Base-by-base conservation (phyloP, 2,329 filamentous ascomycete species). In the Tolypocladium tundrense region DNA sequence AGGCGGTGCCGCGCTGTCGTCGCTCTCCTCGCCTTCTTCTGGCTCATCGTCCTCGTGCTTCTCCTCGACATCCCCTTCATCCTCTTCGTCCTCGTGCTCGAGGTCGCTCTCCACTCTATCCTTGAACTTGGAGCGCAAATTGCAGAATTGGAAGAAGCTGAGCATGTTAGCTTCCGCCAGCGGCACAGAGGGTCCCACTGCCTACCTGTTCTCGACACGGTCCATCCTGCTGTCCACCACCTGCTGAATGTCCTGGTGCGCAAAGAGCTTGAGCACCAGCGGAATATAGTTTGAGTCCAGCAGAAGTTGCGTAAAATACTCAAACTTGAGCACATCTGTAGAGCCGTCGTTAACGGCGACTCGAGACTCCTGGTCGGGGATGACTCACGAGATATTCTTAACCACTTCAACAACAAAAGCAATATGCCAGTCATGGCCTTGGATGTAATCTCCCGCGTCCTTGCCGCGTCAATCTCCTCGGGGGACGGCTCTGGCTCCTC, bases 251-350 rank as follows among this genome's bases (percentile, higher is more conserved):
- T 99, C 95, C 71, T 97, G 92, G 68, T 96, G 87, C 54, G 93
- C 91, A 70, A 97, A 92, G 54, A 97, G 84, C 74, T 97, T 97
- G 39, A 99, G 77, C 31, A 96, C 88, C 37, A 99, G 78, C 1
- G 93, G 93, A 8, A 99, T 80, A 70, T 97, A 99, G 70, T 96
- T 97, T 4, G 91, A 94, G 72, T 99, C 94, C 35, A 99, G 81
- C 13, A 99, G 77, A 3, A 99, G 81, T 68, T 99, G 94, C 0
- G 91, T 93, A 67, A 99, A 77, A 67, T 97, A 97, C 73, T 99
- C 94, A 64, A 94, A 97, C 69, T 97, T 96, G 63, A 99, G 77
- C 35, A 97, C 83, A 69, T 99, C 91, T 95, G 61, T 16, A 27
- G 33, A 4, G 58, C n/a, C 14, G 27, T 31, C 33, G 56, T 69